Base-by-base conservation (phyloP, 1,139 yeast species). In the Candida smagusa region DNA sequence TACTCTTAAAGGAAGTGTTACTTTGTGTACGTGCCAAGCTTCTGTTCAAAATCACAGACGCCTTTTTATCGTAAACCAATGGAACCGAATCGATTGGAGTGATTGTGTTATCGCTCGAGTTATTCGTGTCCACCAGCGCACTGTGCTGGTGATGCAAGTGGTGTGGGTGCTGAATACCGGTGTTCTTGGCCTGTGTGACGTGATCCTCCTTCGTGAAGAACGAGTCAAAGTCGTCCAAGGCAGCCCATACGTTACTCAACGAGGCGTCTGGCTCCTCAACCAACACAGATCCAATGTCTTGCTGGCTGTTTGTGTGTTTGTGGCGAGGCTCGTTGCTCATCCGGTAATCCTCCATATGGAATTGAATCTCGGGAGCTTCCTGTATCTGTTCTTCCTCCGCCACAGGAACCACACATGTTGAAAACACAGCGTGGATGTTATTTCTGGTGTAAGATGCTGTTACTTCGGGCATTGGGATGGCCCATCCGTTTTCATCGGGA, bases 401-500 rank as follows among this genome's bases (percentile, higher is more conserved):
- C 1, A 52, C 41, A 8, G 63, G 48, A 3, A 68, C 72, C 2
- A 70, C 68, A 55, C 97, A 90, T 0, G 96, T 87, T 25, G 90
- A 81, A 55, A 87, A 92, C 2, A 92, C 98, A 0, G 97, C 90
- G 59, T 92, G 97, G 2, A 94, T 95, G 54, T 94, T 92, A 55
- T 86, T 87, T 46, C 97, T 69, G 0, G 97, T 87, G 9, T 84
- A 77, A 0, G 95, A 84, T 0, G 97, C 88, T 0, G 95, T 83
- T 26, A 86, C 79, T 0, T 90, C 86, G 0, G 97, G 96, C 92
- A 86, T 84, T 2, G 97, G 95, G 34, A 94, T 81, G 0, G 97
- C 83, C 99, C 99, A 94, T 1, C 99, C 99, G 54, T 83, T 81
- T n/a, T 87, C 96, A 43, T 89, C 96, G 0, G 98, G 98, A 16